Percentiles rank a stretch among this genome's conserved stretches.
phyloP scores from a whole-genome alignment of 106 monocot genomes.

The Dioscorea dumetorum region DNA sequence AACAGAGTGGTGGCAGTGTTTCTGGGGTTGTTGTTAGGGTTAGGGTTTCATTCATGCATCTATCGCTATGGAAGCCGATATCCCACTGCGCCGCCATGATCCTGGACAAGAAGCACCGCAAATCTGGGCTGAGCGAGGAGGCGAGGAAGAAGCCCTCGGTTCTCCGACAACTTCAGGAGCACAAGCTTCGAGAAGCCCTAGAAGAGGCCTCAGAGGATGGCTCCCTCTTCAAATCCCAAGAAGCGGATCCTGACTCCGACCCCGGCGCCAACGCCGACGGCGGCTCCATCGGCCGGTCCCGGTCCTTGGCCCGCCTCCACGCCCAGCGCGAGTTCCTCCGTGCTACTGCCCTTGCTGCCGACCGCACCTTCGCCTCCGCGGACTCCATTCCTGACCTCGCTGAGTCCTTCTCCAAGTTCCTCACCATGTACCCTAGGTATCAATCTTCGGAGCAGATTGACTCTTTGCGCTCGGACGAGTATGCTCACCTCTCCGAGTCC shows the following conservation, averaged over 20 bases:
- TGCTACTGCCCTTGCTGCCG: conserved; percentile 81
- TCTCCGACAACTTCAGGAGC: conserved; percentile 72
- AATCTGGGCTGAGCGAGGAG: conserved; percentile 18
- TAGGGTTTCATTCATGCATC: conserved; percentile 47
- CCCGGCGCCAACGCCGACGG: background rate
- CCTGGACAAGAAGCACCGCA: conserved; percentile 51
- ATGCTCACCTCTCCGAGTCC: conserved; percentile 55
- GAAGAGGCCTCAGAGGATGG: conserved; percentile 96
- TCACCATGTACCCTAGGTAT: conserved; percentile 92
- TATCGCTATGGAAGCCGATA: conserved; percentile 88
- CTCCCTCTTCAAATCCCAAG: conserved; percentile 67
- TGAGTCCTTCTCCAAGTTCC: conserved; percentile 64
- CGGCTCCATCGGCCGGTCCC: conserved; percentile 28
- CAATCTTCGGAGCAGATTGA: conserved; percentile 60
- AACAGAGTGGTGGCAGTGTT: no score
- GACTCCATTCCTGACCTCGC: conserved; percentile 53
- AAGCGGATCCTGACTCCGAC: conserved; percentile 26
- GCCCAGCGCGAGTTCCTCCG: conserved; percentile 93
- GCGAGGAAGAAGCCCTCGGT: conserved; percentile 30
- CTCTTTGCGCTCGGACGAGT: conserved; percentile 56
- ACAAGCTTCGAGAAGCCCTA: conserved; percentile 78
- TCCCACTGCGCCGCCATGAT: conserved; percentile 81
- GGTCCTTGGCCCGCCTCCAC: conserved; percentile 61
- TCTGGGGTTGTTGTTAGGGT: background rate
- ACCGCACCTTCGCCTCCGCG: conserved; percentile 44